Base-by-base conservation (phyloP, 768 basidiomycete species). In the Tulasnella sp. region DNA sequence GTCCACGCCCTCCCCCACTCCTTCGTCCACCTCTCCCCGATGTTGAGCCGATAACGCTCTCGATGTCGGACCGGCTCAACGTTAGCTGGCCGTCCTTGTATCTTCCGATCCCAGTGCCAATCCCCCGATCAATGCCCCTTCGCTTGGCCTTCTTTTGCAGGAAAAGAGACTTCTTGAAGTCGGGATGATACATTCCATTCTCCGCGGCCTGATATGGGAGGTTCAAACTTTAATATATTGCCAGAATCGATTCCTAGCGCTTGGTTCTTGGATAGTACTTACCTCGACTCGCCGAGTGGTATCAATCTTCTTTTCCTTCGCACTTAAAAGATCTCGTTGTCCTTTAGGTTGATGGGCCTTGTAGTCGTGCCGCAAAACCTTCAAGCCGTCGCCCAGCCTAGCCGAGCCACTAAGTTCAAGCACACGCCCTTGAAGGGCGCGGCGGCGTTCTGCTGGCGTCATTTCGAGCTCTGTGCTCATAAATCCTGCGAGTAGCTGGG, bases 101-200 rank as follows among this genome's bases (percentile, higher is more conserved):
- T 60, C 75, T 84, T 5, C 89, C 89, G 21, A 92, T 77, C 5
- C 89, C 88, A 83, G 89, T 83, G 61, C 75, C 74, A 43, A 92
- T 69, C 10, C 89, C 90, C 64, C 80, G 76, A 45, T 78, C 74
- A 62, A 87, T 73, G 62, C 77, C 83, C 25, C 61, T 63, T 63
- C 71, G 74, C 45, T 66, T 70, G 5, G 60, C 62, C 19, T 63
- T 61, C 15, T 53, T 63, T 11, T 64, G 48, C 65, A 82, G 87
- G 5, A 84, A 63, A 60, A 59, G 30, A n/a, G 54, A 55, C 38
- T 77, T 80, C 69, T 89, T 92, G 56, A 91, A 72, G 3, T 76
- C 74, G 41, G 85, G 87, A 64, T 92, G 87, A 67, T 90, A 92
- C 68, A 89, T 91, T 17, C 89, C 89, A 62, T 87, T 62, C 63